These are phyloP conservation scores for Scedosporium dehoogii DNA, from an alignment of 2,329 filamentous ascomycete genomes.

Conservation along the genomic window DNA sequence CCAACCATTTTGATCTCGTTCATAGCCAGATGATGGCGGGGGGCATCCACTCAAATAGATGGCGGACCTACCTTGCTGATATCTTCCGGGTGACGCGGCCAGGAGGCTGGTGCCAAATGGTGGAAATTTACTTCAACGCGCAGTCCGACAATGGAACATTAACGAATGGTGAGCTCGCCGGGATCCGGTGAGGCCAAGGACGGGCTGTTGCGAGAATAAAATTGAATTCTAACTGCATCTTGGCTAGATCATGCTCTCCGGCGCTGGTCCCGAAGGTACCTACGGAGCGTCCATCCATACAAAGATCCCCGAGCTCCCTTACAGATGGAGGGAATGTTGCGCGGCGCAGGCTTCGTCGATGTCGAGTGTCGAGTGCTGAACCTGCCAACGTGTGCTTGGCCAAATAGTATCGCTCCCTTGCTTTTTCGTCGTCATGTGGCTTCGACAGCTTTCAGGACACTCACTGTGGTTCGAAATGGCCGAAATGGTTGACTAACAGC, in stretches of 20 bases:
- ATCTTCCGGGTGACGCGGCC: slow-evolving; percentile 62
- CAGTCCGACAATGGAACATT: slow-evolving; percentile 81
- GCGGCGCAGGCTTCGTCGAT: slow-evolving; percentile 55
- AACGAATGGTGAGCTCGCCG: slow-evolving; percentile 39
- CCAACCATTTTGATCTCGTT: slow-evolving; percentile 70
- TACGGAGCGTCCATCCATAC: slow-evolving; percentile 48
- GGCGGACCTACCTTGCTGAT: slow-evolving; percentile 67
- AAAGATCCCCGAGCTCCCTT: slow-evolving; percentile 60
- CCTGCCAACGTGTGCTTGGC: slow-evolving; percentile 61
- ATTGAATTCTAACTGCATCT: not conserved
- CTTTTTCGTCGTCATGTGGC: not conserved
- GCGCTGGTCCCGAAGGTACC: slow-evolving; percentile 57
- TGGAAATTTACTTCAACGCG: slow-evolving; percentile 77
- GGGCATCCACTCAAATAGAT: slow-evolving; percentile 63
- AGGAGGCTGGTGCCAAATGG: slow-evolving; percentile 78
- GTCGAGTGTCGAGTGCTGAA: slow-evolving; percentile 56
- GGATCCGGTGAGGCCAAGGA: not conserved
- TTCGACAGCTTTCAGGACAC: not conserved
- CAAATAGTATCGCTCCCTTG: slow-evolving; percentile 40
- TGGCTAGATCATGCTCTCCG: slow-evolving; percentile 50
- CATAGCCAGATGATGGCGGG: slow-evolving; percentile 65
- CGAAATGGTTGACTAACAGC: not conserved
- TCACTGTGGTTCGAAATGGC: not conserved
- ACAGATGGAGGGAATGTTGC: slow-evolving; percentile 48
- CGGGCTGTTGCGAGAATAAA: not conserved